Base-by-base conservation (phyloP, 371 early-diverging fungal genomes). In the Mucor plumbeus region DNA sequence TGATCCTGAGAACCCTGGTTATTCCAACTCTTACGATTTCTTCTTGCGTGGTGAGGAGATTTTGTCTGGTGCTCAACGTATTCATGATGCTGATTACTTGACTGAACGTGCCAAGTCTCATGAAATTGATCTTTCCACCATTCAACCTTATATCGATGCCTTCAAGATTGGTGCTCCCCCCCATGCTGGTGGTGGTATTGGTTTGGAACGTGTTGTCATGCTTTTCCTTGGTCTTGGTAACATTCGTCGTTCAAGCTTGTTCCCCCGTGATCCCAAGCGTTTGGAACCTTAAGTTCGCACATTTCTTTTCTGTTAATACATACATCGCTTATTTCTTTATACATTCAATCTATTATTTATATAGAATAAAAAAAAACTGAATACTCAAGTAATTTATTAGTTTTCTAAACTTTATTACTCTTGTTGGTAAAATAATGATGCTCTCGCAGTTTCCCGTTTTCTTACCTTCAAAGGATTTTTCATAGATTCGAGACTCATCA, bases 31-130 rank as follows among this genome's bases (percentile, higher is more conserved):
- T 26, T 99, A 99, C 82, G 99, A 99, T 88, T 98, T 99, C 85
- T 99, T 99, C 86, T 91, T 99, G 83, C 91, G 99, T 65, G 99
- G 99, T 63, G 99, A 99, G 80, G 99, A 99, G 83, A 98, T 99
- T 76, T 84, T 99, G 71, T 99, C 99, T 41, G 99, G 99, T 61
- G 99, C 99, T 33, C 99, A 99, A 86, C 97, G 99, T 90, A 90
- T 99, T 67, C 99, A 98, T 78, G 95, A 98, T 74, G 83, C 97
- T 36, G 91, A 83, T 11, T 86, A 92, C 63, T 88, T 99, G 68
- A 81, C 82, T 33, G 88, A 95, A 80, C 92, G 98, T 61, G 94
- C 95, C 63, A 85, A 88, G 61, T 90, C 77, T 40, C 93, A 94
- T 64, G 95, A 89, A 21, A 90, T 99, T 61, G 94, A 96, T 59